A percentile compares a stretch with the other conserved stretches of the same genome.
phyloP scores from a whole-genome alignment of 164 flowering plant genomes.

The Magnolia kwangsiensis region DNA sequence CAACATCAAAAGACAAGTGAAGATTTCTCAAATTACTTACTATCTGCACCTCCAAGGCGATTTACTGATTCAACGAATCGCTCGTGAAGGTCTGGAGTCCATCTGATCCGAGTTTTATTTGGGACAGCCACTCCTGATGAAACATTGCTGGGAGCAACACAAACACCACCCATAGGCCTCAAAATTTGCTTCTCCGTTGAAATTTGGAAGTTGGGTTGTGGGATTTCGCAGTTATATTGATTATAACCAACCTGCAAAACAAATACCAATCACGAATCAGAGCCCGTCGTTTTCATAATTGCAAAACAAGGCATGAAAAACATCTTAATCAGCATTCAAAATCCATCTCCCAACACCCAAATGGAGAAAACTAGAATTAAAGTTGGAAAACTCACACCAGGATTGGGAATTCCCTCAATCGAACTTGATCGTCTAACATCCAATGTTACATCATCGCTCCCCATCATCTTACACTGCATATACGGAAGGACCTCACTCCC shows the following conservation, averaged over 20 bases:
- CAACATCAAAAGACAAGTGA: not conserved
- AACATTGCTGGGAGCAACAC: constrained; percentile 19
- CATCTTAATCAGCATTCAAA: not conserved
- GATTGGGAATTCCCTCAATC: constrained; percentile 27
- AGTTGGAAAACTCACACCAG: constrained; percentile 30
- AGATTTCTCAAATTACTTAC: constrained; percentile 38
- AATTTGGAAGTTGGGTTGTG: constrained; percentile 24
- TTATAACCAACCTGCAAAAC: constrained; percentile 16
- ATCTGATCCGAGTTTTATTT: constrained; percentile 74
- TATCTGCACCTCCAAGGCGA: constrained; percentile 88
- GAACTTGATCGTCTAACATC: constrained; percentile 20
- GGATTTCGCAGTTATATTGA: constrained; percentile 17
- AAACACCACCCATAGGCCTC: constrained; percentile 14
- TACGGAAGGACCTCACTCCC: constrained; percentile 16
- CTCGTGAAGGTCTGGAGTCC: constrained; percentile 91
- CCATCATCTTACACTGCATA: constrained; percentile 22
- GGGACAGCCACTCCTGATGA: constrained; percentile 31
- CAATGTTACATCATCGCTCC: constrained; percentile 20
- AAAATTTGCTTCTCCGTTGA: constrained; percentile 32
- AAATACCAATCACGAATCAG: not conserved
- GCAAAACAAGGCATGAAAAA: not conserved
- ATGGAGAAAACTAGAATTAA: not conserved
- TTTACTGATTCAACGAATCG: constrained; percentile 81
- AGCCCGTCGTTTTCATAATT: not conserved
- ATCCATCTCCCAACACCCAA: not conserved